phyloP scores from a whole-genome alignment of 805 yeast species.

The Scheffersomyces ergatensis region DNA sequence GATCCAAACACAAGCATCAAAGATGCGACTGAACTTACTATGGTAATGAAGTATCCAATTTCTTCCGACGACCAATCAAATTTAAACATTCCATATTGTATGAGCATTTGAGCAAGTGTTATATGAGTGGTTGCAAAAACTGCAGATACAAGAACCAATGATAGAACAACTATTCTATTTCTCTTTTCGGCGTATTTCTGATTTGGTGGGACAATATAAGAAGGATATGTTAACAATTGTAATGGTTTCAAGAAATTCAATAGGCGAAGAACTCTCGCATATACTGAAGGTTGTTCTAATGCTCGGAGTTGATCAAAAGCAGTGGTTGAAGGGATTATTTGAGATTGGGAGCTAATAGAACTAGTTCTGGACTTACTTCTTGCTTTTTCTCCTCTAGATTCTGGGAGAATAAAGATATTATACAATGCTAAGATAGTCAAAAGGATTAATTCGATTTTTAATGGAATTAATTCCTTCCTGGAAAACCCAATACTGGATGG shows the following conservation, averaged over 20 bases:
- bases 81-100: conserved; percentile 49
- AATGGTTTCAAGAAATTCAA: conserved; percentile 39
- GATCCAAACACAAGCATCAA: conserved; percentile 44
- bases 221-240: conserved; percentile 50
- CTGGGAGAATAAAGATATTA: conserved; percentile 42
- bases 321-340: not conserved
- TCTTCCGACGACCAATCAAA: conserved; percentile 53
- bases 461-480: conserved; percentile 15
- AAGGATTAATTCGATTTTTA: conserved; percentile 24
- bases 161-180: conserved; percentile 30
- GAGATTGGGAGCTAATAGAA: conserved; percentile 3
- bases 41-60: conserved; percentile 51
- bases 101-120: conserved; percentile 35
- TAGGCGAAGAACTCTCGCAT: not conserved
- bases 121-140: conserved; percentile 24
- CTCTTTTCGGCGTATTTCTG: conserved; percentile 9
- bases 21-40: conserved; percentile 40
- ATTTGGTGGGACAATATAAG: conserved; percentile 15
- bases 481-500: not conserved
- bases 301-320: conserved; percentile 1
- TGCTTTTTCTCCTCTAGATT: conserved; percentile 55
- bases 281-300: not conserved
- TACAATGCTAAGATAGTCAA: conserved; percentile 25
- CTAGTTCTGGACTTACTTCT: conserved; percentile 29
- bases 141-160: conserved; percentile 44